Conservation (phyloP, 371 early-diverging fungal genomes). For the Mortierella sp. region DNA sequence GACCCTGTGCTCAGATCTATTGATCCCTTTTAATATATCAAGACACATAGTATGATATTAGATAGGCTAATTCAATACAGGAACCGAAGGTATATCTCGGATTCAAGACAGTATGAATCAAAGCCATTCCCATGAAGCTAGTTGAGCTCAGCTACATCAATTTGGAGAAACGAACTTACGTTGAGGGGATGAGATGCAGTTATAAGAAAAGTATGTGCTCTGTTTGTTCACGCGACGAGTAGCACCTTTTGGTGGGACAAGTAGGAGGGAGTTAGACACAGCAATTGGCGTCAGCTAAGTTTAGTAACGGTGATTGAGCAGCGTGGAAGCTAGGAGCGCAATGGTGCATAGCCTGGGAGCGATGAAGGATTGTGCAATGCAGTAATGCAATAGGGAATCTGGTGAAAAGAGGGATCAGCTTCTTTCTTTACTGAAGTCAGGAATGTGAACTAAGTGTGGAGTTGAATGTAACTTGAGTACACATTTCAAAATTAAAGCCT, state of each 20-base stretch:
- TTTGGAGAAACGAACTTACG: neutral
- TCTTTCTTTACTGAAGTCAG: neutral
- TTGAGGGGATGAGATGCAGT: neutral
- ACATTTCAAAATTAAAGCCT: neutral
- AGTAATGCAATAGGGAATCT: neutral
- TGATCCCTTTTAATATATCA: neutral
- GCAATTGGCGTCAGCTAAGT: neutral
- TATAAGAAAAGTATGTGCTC: neutral
- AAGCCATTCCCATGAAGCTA: neutral
- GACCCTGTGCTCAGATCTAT: constrained; percentile 9
- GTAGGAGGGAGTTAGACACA: neutral
- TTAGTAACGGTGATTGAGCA: neutral
- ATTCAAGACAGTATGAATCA: neutral
- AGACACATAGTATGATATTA: neutral
- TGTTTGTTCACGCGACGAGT: constrained; percentile 8
- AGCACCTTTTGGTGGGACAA: neutral
- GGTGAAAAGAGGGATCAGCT: neutral
- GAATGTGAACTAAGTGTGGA: neutral
- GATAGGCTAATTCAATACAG: neutral
- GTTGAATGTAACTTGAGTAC: neutral
- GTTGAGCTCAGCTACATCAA: neutral
- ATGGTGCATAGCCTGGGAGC: no score
- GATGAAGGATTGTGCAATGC: neutral
- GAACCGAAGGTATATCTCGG: neutral
- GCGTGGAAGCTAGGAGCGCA: neutral